Evolutionary conservation across 176 grass and related monocot genomes (phyloP).

Genomic region (Themeda triandra): DNA sequence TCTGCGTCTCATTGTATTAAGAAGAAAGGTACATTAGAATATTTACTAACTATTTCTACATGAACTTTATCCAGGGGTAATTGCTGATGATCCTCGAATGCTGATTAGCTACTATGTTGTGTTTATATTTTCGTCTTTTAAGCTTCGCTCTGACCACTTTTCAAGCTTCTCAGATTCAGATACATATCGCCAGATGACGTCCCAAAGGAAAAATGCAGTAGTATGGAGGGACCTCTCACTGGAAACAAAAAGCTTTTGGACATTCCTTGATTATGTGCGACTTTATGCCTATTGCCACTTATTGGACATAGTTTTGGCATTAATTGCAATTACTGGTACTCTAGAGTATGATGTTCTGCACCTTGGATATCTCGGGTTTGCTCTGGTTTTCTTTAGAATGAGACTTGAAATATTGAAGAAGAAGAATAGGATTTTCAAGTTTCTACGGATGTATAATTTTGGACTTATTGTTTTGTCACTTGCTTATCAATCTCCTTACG

Average conservation of each 20-base stretch:
- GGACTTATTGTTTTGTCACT: constrained; percentile 90
- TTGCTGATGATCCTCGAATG: constrained; percentile 89
- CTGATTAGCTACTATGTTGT: constrained; percentile 88
- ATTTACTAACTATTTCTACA: constrained; percentile 21
- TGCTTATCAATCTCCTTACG: constrained; percentile 95
- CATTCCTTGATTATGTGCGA: constrained; percentile 90
- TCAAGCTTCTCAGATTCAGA: constrained; percentile 84
- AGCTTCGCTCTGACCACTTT: constrained; percentile 78
- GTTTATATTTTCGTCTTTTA: constrained; percentile 93
- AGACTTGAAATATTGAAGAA: constrained; percentile 98
- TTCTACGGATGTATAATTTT: constrained; percentile 95
- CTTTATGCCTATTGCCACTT: constrained; percentile 95
- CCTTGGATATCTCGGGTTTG: constrained; percentile 97
- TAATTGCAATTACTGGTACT: constrained; percentile 96
- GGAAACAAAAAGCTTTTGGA: constrained; percentile 99
- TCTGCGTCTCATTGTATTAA: too few relatives aligned
- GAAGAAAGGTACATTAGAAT: neutral
- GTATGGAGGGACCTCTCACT: constrained; percentile 97
- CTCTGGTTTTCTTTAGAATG: constrained; percentile 96
- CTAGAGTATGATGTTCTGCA: constrained; percentile 98
- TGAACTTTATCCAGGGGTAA: constrained; percentile 58
- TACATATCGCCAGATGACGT: constrained; percentile 71
- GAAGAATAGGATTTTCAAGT: constrained; percentile 94
- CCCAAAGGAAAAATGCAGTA: constrained; percentile 76
- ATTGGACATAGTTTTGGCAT: constrained; percentile 91